Percentiles rank a stretch among this genome's conserved stretches.
These are phyloP conservation scores for Aspergillus ochraceus DNA, from an alignment of 2,329 filamentous ascomycete species.

Conservation along the genomic window DNA sequence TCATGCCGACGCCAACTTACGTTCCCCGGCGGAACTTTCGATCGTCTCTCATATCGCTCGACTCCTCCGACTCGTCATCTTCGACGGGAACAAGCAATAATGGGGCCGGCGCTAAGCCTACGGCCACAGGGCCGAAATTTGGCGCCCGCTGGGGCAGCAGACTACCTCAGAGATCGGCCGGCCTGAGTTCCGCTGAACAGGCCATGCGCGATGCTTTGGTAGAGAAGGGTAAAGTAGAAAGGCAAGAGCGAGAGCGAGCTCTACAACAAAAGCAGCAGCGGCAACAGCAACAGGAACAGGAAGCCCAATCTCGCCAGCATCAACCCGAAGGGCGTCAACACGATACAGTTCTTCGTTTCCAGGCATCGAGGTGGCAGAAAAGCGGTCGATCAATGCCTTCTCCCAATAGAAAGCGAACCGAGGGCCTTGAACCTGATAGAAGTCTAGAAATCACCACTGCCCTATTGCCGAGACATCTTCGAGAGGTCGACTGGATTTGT, in stretches of 20 bases:
- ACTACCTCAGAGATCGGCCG: slow-evolving; percentile 19
- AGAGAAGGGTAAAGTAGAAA: slow-evolving; percentile 10
- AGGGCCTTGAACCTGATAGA: slow-evolving; percentile 12
- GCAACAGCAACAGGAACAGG: background rate
- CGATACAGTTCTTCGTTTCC: background rate
- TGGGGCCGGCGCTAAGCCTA: slow-evolving; percentile 12
- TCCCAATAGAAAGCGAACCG: background rate
- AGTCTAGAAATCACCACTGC: slow-evolving; percentile 7
- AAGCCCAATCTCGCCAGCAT: background rate
- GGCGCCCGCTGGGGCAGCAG: slow-evolving; percentile 23
- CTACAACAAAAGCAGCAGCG: background rate
- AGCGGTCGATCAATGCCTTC: background rate
- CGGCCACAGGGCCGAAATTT: slow-evolving; percentile 27
- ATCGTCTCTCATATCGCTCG: slow-evolving; percentile 26
- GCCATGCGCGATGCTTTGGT: slow-evolving; percentile 31
- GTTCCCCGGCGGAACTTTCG: slow-evolving; percentile 36
- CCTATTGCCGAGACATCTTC: background rate
- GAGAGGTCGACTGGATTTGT: slow-evolving; percentile 28
- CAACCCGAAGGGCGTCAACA: background rate
- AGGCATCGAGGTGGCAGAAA: background rate
- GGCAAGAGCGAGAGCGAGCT: background rate
- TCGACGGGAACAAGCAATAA: slow-evolving; percentile 23
- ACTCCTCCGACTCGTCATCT: slow-evolving; percentile 30
- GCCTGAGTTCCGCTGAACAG: slow-evolving; percentile 33
- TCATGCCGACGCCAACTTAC: slow-evolving; percentile 16